Percentiles rank a stretch among this genome's conserved stretches.
phyloP scores from a whole-genome alignment of 2,329 filamentous ascomycete genomes.

The Beauveria medogensis region DNA sequence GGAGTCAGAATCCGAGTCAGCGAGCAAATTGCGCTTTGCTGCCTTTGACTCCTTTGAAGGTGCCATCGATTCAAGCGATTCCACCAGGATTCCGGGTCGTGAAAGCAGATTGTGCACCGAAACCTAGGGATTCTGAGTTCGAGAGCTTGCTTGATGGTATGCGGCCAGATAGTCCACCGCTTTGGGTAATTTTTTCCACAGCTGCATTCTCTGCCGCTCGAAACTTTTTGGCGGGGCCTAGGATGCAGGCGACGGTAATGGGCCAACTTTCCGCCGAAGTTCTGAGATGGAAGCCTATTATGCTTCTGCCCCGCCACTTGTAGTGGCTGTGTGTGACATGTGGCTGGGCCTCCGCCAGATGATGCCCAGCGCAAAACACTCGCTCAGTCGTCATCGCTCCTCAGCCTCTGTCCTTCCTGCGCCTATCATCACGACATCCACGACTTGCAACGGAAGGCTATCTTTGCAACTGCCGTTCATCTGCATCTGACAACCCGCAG shows the following conservation, averaged over 20 bases:
- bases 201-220: constrained; percentile 3
- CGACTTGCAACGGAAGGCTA: background rate
- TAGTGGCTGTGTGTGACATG: constrained; percentile 2
- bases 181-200: background rate
- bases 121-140: background rate
- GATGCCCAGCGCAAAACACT: constrained; percentile 5
- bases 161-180: background rate
- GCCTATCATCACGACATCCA: constrained; percentile 4
- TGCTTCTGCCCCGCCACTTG: constrained; percentile 3
- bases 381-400: constrained; percentile 10
- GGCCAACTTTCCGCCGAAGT: constrained; percentile 18
- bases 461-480: background rate
- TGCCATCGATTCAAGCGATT: background rate
- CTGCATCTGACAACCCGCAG: background rate
- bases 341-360: constrained; percentile 6
- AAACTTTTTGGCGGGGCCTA: constrained; percentile 17
- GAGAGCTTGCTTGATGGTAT: background rate
- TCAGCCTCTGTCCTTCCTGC: constrained; percentile 14
- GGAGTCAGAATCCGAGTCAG: constrained; percentile 45
- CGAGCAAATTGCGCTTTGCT: constrained; percentile 43
- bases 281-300: background rate
- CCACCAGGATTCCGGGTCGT: background rate
- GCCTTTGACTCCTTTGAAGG: constrained; percentile 21
- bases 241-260: background rate
- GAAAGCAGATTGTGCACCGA: background rate